Base-by-base conservation (phyloP, 345 rosid species). In the Pistacia integerrima region DNA sequence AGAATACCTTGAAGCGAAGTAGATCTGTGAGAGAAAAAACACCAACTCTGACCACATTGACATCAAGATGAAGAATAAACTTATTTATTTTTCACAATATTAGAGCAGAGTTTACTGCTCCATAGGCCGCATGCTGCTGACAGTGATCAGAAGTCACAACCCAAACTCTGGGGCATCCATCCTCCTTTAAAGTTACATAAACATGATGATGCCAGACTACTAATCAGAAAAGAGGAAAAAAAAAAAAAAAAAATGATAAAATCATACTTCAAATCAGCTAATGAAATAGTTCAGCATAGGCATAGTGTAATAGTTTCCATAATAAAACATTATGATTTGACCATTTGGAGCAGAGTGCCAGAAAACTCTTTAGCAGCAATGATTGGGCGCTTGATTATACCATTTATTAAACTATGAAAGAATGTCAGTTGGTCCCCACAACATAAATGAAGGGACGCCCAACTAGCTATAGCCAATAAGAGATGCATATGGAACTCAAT, bases 111-210 rank as follows among this genome's bases (percentile, higher is more conserved):
- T 36, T 74, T 91, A 93, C 98, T 62, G 97, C 98, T 89, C 94
- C 98, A 84, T 93, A 80, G 16, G 97, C 97, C 8, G 97, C 92
- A 61, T 89, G 92, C 83, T 94, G 97, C 79, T 94, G 92, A 76
- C 77, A 74, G 67, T 63, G 87, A 85, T 94, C 98, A 62, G 98
- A 94, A 72, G 97, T 94, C 78, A 86, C 98, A 63, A 94, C 98
- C 98, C 97, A 91, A 55, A 94, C 98, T 82, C 84, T 90, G 25
- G 97, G 98, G 77, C 98, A 93, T 61, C 98, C 98, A 79, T 91
- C 97, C 62, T 87, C 91, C 84, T 72, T 94, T 80, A 94, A 82
- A 38, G 84, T 75, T 65, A 41, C 48, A 73, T 67, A 67, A 71
- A 69, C 64, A 25, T 25, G 25, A 75, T 38, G 36, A 76, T 41